These are phyloP conservation scores for Extremus antarcticus DNA, from an alignment of 495 filamentous ascomycete species.

Conservation along the genomic window DNA sequence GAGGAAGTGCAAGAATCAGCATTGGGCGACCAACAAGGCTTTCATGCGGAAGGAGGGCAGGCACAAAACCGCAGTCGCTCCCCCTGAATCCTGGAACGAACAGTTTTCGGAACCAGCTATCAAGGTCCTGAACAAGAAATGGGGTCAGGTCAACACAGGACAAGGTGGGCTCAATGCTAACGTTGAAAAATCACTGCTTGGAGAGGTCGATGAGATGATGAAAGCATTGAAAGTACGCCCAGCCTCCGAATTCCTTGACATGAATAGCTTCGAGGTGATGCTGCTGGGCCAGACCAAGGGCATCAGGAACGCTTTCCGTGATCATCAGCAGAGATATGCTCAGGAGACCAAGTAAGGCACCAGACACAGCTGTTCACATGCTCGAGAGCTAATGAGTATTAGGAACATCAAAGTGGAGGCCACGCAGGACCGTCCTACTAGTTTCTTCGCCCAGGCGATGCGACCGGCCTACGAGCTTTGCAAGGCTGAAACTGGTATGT, in stretches of 20 bases:
- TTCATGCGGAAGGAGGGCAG: slow-evolving; percentile 14
- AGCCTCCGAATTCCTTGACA: not conserved
- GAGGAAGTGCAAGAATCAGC: not conserved
- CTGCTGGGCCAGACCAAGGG: not conserved
- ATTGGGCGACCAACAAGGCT: slow-evolving; percentile 2
- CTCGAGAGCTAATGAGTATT: too few relatives aligned
- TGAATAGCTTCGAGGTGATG: not conserved
- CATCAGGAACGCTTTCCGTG: not conserved
- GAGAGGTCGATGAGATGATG: not conserved
- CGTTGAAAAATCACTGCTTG: not conserved
- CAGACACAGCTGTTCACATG: too few relatives aligned
- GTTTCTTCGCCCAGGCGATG: not conserved
- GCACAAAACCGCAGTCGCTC: slow-evolving; percentile 1
- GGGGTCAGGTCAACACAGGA: not conserved
- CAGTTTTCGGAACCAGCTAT: not conserved
- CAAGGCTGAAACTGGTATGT: not conserved
- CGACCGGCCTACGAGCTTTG: not conserved
- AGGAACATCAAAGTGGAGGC: not conserved
- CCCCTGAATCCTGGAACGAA: slow-evolving; percentile 13
- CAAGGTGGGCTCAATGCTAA: not conserved
- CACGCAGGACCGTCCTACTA: not conserved
- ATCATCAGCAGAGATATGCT: not conserved
- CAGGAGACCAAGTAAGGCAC: not conserved
- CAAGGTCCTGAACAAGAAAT: not conserved
- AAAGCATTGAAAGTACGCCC: not conserved